These are phyloP conservation scores for Xylaria arbuscula DNA, from an alignment of 2,329 filamentous ascomycete species.

Conservation along the genomic window DNA sequence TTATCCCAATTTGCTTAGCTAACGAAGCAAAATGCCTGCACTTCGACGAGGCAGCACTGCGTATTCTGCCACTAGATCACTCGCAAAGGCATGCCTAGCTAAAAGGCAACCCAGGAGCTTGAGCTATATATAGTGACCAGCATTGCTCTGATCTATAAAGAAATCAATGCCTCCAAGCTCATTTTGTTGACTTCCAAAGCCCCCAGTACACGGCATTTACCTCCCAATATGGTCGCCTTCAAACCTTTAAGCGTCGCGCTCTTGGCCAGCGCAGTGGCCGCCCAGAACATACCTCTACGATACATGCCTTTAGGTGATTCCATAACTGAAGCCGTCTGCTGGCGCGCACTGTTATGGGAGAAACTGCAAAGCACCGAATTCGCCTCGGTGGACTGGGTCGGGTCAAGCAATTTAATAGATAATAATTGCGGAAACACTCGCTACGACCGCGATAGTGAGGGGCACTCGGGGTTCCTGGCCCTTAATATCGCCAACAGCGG, in stretches of 20 bases:
- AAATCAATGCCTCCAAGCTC: no score
- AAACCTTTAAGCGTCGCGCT: constrained; percentile 38
- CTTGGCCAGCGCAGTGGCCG: constrained; percentile 37
- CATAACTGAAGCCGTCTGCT: constrained; percentile 58
- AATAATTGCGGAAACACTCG: constrained; percentile 52
- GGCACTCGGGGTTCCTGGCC: constrained; percentile 57
- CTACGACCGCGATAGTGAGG: constrained; percentile 58
- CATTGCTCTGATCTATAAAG: no score
- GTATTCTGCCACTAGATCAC: no score
- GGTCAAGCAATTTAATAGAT: constrained; percentile 46
- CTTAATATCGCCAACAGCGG: constrained; percentile 57
- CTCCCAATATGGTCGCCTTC: constrained; percentile 41
- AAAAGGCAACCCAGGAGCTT: no score
- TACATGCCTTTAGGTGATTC: constrained; percentile 59
- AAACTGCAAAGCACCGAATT: constrained; percentile 54
- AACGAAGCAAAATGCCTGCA: no score
- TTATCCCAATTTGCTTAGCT: no score
- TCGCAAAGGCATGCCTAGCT: no score
- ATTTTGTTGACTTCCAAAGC: no score
- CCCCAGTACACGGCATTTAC: no score
- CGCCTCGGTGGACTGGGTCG: constrained; percentile 54
- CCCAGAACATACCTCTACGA: constrained; percentile 47
- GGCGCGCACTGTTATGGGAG: constrained; percentile 56
- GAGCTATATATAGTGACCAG: no score
- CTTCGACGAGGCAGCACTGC: no score